Percentiles rank a stretch among this genome's conserved stretches.
Conservation (phyloP, 208 protist genomes). For the Balamuthia mandrillaris region DNA sequence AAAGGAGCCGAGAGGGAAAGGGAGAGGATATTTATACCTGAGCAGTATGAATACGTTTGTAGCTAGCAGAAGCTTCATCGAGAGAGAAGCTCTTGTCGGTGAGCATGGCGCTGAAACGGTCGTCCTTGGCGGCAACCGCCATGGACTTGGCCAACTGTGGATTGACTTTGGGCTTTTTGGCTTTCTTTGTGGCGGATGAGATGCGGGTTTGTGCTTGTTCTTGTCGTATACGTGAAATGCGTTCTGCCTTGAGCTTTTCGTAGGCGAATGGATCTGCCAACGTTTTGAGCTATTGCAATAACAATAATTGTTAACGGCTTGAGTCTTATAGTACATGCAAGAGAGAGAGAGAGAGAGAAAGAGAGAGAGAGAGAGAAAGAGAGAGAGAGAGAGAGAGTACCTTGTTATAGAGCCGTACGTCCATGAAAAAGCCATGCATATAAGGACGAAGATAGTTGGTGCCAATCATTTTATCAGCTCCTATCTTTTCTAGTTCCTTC, state of each 20-base stretch:
- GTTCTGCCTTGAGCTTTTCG: conserved; percentile 67
- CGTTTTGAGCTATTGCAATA: conserved; percentile 48
- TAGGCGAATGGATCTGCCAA: conserved; percentile 86
- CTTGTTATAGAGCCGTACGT: conserved; percentile 63
- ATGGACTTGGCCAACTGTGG: background rate
- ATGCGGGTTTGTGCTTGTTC: conserved; percentile 56
- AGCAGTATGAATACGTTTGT: too few relatives aligned
- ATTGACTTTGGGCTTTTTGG: conserved; percentile 21
- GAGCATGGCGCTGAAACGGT: conserved; percentile 64
- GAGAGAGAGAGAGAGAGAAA: background rate
- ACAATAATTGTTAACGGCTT: background rate
- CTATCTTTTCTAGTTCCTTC: conserved; percentile 84
- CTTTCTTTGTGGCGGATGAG: conserved; percentile 4
- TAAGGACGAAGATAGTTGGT: conserved; percentile 87
- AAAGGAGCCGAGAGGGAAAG: too few relatives aligned
- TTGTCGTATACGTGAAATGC: conserved; percentile 56
- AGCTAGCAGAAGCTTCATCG: conserved; percentile 40
- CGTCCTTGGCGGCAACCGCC: conserved; percentile 43
- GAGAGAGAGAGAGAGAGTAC: background rate
- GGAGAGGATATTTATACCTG: too few relatives aligned
- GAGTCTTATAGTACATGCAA: background rate
- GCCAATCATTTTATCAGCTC: conserved; percentile 83
- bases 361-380: background rate
- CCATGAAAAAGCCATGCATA: conserved; percentile 97
- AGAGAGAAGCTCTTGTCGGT: conserved; percentile 56